Percentiles rank a stretch among this genome's conserved stretches.
phyloP scores from a whole-genome alignment of 148 eudicot species.

The Selenicereus undatus region DNA sequence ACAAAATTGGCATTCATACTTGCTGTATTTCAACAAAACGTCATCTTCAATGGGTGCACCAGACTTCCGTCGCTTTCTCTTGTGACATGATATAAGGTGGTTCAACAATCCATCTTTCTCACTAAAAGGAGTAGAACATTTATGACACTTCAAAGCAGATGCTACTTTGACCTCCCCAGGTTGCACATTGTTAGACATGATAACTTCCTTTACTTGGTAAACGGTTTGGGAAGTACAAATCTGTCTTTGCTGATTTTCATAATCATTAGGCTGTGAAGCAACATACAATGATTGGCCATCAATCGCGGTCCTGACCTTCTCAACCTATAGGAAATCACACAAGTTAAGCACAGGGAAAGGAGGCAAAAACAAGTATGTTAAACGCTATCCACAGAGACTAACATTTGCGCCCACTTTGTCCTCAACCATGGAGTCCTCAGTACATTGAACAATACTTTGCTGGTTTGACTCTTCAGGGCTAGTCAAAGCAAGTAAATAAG shows the following conservation, averaged over 20 bases:
- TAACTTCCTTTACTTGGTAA: conserved; percentile 39
- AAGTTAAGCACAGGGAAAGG: conserved; percentile 2
- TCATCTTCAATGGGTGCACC: conserved; percentile 58
- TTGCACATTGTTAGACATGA: conserved; percentile 27
- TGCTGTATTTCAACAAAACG: conserved; percentile 51
- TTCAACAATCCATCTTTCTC: conserved; percentile 56
- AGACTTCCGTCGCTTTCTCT: conserved; percentile 58
- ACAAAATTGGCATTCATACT: conserved; percentile 79
- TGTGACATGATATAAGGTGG: conserved; percentile 60
- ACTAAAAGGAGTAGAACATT: conserved; percentile 49
- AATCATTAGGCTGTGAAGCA: conserved; percentile 25
- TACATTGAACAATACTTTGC: conserved; percentile 24
- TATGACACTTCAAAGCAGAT: conserved; percentile 49
- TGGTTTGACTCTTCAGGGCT: conserved; percentile 43
- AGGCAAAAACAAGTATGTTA: background rate
- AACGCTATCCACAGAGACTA: conserved; percentile 31
- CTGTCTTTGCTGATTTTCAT: conserved; percentile 31
- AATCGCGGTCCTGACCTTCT: conserved; percentile 23
- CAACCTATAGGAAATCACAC: conserved; percentile 36
- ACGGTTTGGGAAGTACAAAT: conserved; percentile 13
- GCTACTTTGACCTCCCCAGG: conserved; percentile 27
- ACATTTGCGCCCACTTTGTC: conserved; percentile 40
- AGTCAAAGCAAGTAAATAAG: conserved; percentile 71
- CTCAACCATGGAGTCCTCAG: conserved; percentile 24
- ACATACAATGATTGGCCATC: conserved; percentile 27